Conservation (phyloP, 495 filamentous ascomycete genomes). For the Hamigera avellanea region DNA sequence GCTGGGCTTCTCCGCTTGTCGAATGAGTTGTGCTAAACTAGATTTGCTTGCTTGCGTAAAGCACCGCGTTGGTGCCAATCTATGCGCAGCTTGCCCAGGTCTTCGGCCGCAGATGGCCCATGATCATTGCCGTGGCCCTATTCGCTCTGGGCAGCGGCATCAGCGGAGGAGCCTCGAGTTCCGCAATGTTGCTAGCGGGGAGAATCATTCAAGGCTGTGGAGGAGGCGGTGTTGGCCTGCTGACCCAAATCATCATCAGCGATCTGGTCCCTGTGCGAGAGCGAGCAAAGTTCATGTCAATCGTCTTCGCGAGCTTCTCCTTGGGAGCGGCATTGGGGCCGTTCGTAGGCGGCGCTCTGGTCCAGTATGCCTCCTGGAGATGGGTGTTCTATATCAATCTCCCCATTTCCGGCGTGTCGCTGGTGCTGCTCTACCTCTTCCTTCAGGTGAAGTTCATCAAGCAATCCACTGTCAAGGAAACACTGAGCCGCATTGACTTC, state of each 20-base stretch:
- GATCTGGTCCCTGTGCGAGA: slow-evolving; percentile 29
- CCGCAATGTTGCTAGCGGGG: slow-evolving; percentile 21
- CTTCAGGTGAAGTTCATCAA: slow-evolving; percentile 20
- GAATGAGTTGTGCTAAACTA: no score
- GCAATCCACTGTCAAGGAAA: slow-evolving; percentile 5
- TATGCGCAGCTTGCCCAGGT: slow-evolving; percentile 35
- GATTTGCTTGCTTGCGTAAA: slow-evolving; percentile 2
- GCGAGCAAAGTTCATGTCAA: slow-evolving; percentile 19
- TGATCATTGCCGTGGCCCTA: slow-evolving; percentile 27
- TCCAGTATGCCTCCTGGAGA: slow-evolving; percentile 31
- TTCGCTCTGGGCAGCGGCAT: slow-evolving; percentile 34
- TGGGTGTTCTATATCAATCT: slow-evolving; percentile 65
- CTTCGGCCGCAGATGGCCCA: slow-evolving; percentile 36
- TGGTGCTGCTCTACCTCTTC: slow-evolving; percentile 38
- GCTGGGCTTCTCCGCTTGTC: no score
- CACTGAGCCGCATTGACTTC: slow-evolving; percentile 40
- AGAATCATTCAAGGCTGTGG: slow-evolving; percentile 24
- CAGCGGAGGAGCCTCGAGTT: slow-evolving; percentile 19
- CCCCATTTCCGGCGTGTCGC: slow-evolving; percentile 34
- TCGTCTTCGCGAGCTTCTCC: slow-evolving; percentile 13
- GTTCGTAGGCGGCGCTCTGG: slow-evolving; percentile 21
- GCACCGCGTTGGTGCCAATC: slow-evolving; percentile 19
- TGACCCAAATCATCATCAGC: slow-evolving; percentile 21
- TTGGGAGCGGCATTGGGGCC: slow-evolving; percentile 23
- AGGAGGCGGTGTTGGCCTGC: slow-evolving; percentile 21